These are phyloP conservation scores for Geranium rotundifolium DNA, from an alignment of 345 rosid species.

Conservation along the genomic window DNA sequence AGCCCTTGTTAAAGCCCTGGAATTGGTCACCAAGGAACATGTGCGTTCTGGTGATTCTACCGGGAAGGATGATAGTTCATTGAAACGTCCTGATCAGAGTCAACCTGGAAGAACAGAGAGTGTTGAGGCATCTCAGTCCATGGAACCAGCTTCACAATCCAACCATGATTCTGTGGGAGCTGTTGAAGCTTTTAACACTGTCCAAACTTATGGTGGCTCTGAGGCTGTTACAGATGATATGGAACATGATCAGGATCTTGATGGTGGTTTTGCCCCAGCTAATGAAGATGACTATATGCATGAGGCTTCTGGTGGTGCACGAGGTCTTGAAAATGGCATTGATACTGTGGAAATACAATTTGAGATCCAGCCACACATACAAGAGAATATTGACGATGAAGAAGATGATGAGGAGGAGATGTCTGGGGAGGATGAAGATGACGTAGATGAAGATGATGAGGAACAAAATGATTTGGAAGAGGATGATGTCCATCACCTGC, in stretches of 20 bases:
- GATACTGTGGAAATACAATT: conserved; percentile 60
- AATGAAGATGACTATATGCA: conserved; percentile 86
- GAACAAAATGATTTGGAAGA: conserved; percentile 39
- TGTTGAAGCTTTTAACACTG: conserved; percentile 38
- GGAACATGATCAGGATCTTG: conserved; percentile 93
- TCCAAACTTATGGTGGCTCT: conserved; percentile 51
- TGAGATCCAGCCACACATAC: conserved; percentile 70
- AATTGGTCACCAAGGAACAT: conserved; percentile 88
- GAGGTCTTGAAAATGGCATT: conserved; percentile 63
- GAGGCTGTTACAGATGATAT: conserved; percentile 84
- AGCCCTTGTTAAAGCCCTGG: conserved; percentile 74
- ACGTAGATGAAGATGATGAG: conserved; percentile 55
- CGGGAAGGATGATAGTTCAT: conserved; percentile 52
- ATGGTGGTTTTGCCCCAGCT: conserved; percentile 56
- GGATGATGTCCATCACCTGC: conserved; percentile 78
- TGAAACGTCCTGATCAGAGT: conserved; percentile 36
- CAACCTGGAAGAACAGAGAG: conserved; percentile 46
- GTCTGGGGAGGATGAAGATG: conserved; percentile 46
- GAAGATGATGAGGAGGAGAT: conserved; percentile 77
- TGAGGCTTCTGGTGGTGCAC: conserved; percentile 61
- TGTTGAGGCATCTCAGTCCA: conserved; percentile 44
- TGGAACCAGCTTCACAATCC: conserved; percentile 44
- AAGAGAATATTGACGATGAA: conserved; percentile 50
- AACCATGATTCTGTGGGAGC: conserved; percentile 45
- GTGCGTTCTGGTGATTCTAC: conserved; percentile 49